Evolutionary conservation across 2,329 filamentous ascomycete species (phyloP).

Genomic region (Fusarium keratoplasticum): DNA sequence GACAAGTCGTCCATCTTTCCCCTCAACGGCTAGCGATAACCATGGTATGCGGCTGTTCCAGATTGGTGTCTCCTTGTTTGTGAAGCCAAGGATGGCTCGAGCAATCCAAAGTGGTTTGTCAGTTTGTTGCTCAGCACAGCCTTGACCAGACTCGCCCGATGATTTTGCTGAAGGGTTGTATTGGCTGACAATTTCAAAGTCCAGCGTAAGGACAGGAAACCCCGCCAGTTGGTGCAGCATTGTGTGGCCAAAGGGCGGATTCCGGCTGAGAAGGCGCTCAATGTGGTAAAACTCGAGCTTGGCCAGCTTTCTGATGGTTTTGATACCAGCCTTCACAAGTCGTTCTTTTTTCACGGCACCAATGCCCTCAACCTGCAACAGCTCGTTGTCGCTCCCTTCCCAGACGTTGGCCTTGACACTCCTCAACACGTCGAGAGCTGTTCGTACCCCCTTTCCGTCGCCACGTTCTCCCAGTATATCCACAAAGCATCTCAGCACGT

Average conservation of each 20-base stretch:
- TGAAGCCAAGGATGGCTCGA: slow-evolving; percentile 75
- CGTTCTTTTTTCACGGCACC: slow-evolving; percentile 81
- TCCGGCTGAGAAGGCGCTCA: slow-evolving; percentile 80
- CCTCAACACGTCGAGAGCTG: slow-evolving; percentile 81
- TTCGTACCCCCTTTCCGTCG: slow-evolving; percentile 75
- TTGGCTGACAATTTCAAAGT: slow-evolving; percentile 48
- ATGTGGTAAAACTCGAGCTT: slow-evolving; percentile 76
- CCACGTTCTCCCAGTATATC: slow-evolving; percentile 52
- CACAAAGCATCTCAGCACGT: slow-evolving; percentile 51
- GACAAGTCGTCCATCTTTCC: slow-evolving; percentile 61
- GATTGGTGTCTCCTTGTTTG: slow-evolving; percentile 70
- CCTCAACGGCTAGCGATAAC: slow-evolving; percentile 80
- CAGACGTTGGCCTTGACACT: slow-evolving; percentile 80
- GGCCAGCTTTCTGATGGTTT: slow-evolving; percentile 77
- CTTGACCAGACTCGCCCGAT: neutral
- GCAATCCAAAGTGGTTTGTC: slow-evolving; percentile 54
- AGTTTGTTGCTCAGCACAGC: neutral
- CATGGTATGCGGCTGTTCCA: slow-evolving; percentile 76
- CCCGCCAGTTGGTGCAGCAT: slow-evolving; percentile 71
- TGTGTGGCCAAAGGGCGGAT: slow-evolving; percentile 84
- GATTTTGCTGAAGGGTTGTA: neutral
- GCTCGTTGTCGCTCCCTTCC: slow-evolving; percentile 84
- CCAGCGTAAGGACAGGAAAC: slow-evolving; percentile 73
- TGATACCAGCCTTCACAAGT: slow-evolving; percentile 77
- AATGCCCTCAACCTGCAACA: slow-evolving; percentile 85